Evolutionary conservation across 257 asterid genomes (phyloP).

Genomic region (Solanum tarapatanum): DNA sequence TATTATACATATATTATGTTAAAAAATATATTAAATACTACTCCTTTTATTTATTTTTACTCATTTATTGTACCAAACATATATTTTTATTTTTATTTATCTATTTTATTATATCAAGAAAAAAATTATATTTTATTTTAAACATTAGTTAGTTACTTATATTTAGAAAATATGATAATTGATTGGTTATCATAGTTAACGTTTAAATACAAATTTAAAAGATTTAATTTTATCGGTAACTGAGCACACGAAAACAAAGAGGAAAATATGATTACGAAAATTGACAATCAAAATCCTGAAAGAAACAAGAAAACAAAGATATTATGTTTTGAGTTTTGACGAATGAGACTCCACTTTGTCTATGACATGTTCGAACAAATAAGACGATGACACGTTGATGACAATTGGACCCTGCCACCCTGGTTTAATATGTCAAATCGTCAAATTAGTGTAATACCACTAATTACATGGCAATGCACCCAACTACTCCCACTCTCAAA

Average conservation of each 20-base stretch:
- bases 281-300: background rate
- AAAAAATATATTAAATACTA: background rate
- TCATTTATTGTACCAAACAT: background rate
- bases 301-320: background rate
- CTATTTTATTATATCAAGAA: background rate
- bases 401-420: too few species aligned
- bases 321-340: background rate
- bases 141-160: background rate
- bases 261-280: background rate
- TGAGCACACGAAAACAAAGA: background rate
- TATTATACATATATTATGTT: background rate
- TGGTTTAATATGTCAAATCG: background rate
- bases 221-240: background rate
- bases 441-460: background rate
- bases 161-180: background rate
- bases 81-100: background rate
- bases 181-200: background rate
- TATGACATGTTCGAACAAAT: background rate
- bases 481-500: background rate
- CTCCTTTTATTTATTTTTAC: background rate
- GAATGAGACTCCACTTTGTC: background rate
- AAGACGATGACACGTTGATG: background rate
- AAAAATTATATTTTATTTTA: background rate
- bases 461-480: background rate
- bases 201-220: background rate